Percentiles rank a stretch among this genome's conserved stretches.
Conservation (phyloP, 805 yeast species). For the Starmerella ratchasimensis region DNA sequence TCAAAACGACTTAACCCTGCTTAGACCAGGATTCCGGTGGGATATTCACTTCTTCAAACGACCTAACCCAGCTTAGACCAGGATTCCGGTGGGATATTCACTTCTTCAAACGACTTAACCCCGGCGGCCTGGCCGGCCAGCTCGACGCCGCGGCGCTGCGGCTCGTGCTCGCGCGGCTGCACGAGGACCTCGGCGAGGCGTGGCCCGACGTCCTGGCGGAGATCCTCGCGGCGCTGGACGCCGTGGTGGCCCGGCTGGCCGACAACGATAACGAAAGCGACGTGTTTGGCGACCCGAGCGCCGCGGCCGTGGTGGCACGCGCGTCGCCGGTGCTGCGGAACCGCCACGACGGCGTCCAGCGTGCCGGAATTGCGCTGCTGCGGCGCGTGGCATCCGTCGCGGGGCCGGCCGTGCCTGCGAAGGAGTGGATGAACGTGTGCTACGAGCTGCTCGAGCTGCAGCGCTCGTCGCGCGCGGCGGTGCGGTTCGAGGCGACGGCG, state of each 20-base stretch:
- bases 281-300: slow-evolving; percentile 42
- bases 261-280: background rate
- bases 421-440: slow-evolving; percentile 96
- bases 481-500: slow-evolving; percentile 71
- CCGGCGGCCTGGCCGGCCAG: slow-evolving; percentile 48
- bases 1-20: no score
- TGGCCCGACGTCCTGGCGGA: slow-evolving; percentile 90
- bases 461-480: slow-evolving; percentile 61
- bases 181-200: slow-evolving; percentile 87
- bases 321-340: slow-evolving; percentile 84
- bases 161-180: slow-evolving; percentile 59
- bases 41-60: no score
- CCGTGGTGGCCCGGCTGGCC: slow-evolving; percentile 27
- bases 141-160: slow-evolving; percentile 30
- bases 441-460: slow-evolving; percentile 81
- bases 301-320: slow-evolving; percentile 69
- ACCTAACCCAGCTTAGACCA: no score
- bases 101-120: no score
- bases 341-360: slow-evolving; percentile 82
- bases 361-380: slow-evolving; percentile 59
- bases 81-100: no score
- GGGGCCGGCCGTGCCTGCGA: slow-evolving; percentile 70
- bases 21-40: no score
- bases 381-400: slow-evolving; percentile 57
- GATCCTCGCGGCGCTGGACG: slow-evolving; percentile 52